Evolutionary conservation across 2,329 filamentous ascomycete species (phyloP).

Genomic region (Pseudogymnoascus verrucosus): DNA sequence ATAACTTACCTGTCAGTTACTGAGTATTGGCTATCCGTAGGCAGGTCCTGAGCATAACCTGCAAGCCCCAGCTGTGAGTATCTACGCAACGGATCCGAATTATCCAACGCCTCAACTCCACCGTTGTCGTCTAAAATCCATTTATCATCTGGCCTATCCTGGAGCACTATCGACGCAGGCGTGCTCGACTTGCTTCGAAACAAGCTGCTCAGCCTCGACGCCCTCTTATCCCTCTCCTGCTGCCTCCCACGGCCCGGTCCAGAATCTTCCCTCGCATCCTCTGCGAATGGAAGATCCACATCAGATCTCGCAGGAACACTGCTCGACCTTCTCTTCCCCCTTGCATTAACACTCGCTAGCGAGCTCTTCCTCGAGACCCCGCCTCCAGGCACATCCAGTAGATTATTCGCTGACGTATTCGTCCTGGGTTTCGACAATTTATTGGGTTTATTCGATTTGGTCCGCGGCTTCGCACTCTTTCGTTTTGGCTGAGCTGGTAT

Average conservation of each 20-base stretch:
- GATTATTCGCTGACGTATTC: conserved; percentile 19
- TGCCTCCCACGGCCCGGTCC: neutral
- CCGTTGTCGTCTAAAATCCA: neutral
- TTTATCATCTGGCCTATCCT: neutral
- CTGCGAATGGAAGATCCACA: neutral
- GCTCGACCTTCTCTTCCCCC: neutral
- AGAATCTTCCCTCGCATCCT: neutral
- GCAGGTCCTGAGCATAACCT: neutral
- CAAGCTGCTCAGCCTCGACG: neutral
- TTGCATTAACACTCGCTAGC: neutral
- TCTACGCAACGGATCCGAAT: neutral
- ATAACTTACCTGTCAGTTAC: neutral
- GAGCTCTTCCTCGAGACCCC: neutral
- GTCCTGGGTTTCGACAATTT: conserved; percentile 28
- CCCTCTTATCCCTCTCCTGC: neutral
- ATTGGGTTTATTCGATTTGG: conserved; percentile 13
- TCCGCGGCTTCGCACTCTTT: neutral
- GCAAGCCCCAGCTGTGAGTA: neutral
- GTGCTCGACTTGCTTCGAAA: neutral
- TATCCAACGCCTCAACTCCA: neutral
- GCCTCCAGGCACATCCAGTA: conserved; percentile 4
- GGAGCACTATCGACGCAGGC: neutral
- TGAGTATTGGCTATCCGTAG: neutral
- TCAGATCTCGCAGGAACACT: neutral
- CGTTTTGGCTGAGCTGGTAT: neutral